phyloP scores from a whole-genome alignment of 441 rosid species.

The Biscutella laevigata region DNA sequence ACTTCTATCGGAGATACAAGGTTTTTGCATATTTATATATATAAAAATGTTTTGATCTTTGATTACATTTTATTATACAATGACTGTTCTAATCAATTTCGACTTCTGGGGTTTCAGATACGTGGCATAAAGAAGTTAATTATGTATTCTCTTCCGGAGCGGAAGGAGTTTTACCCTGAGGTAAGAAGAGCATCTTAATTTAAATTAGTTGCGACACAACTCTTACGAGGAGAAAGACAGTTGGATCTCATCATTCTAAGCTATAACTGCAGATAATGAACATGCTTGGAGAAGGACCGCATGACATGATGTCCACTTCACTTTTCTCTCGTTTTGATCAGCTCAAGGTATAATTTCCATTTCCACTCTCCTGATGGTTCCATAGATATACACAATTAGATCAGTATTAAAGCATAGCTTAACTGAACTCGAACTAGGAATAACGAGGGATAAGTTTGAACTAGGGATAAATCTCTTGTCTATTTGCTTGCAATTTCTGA shows the following conservation, averaged over 20 bases:
- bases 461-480: too few relatives aligned
- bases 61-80: neutral
- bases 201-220: neutral
- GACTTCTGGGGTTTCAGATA: conserved; percentile 40
- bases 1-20: conserved; percentile 88
- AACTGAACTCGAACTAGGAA: neutral
- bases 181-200: conserved; percentile 32
- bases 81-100: neutral
- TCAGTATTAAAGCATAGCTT: neutral
- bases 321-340: conserved; percentile 68
- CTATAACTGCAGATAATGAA: conserved; percentile 56
- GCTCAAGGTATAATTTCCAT: conserved; percentile 46
- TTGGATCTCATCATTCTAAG: neutral
- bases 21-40: conserved; percentile 24
- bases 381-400: neutral
- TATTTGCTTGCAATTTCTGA: neutral
- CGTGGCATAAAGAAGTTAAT: conserved; percentile 81
- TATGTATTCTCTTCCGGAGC: conserved; percentile 80
- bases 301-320: conserved; percentile 61
- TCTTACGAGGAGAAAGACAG: neutral
- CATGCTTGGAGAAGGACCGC: conserved; percentile 71
- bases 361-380: neutral
- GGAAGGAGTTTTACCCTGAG: conserved; percentile 93
- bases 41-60: conserved; percentile 1
- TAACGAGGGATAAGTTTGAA: neutral